Base-by-base conservation (phyloP, 2,329 filamentous ascomycete genomes). In the Cordyceps fumosorosea region DNA sequence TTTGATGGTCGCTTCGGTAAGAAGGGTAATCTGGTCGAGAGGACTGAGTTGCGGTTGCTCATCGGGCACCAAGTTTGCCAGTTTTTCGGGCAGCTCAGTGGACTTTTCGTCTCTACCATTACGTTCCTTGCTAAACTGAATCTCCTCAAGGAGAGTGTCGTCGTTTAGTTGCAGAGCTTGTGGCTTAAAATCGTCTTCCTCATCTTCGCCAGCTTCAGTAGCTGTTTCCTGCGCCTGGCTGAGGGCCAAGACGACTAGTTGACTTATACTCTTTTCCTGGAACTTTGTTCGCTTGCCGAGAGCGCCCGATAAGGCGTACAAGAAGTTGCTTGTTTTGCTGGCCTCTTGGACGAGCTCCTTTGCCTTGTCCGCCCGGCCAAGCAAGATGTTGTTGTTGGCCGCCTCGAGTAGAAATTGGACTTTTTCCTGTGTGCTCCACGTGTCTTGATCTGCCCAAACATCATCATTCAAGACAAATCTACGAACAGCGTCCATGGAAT, bases 101-200 rank as follows among this genome's bases (percentile, higher is more conserved):
- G 74, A 70, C 2, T 69, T 68, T 40, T 76, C 74, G 29, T 73
- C 73, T 8, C 77, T 67, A 11, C 75, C 74, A 1, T 75, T 74
- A 1, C 78, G 71, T 5, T 80, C 77, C 60, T 86, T 83, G 0
- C 85, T 83, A 70, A 97, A 99, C 0, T 89, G 82, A 45, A 99
- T 93, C 3, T 86, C 84, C 72, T 99, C 95, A 2, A 98, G 80
- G 0, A 99, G 81, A 0, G 95, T 98, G 71, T 99, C 95, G 68
- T 99, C 90, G 70, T 98, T 96, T 3, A 98, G 78, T 42, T 89
- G 83, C 16, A 98, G 73, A 3, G 88, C 87, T 67, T 88, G 83
- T 0, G 92, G 91, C 26, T 76, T 77, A 1, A 69, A 68, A 2
- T 69, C 65, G 0, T 68, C 66, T 54, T 69, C 69, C 5, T 70